Conservation (phyloP, 1,284 basidiomycete species). For the Hymenochaete sp. region DNA sequence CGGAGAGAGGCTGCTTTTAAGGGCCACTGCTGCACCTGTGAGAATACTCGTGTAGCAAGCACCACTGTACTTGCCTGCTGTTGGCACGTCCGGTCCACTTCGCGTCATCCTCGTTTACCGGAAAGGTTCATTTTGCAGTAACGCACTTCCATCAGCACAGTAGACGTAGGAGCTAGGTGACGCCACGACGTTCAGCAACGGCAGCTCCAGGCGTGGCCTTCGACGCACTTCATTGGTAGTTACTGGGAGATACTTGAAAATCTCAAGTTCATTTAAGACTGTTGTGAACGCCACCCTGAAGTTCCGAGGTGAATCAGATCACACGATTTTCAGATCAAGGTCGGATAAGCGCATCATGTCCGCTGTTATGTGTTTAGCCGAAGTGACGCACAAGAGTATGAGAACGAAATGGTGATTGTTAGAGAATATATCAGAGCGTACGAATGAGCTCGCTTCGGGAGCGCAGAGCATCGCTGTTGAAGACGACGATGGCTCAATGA, state of each 20-base stretch:
- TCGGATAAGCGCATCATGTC: too few relatives aligned
- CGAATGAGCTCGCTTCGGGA: too few relatives aligned
- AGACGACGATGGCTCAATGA: too few relatives aligned
- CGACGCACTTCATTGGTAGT: conserved; percentile 13
- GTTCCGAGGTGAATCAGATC: conserved; percentile 12
- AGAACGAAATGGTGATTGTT: too few relatives aligned
- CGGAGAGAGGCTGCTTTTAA: conserved; percentile 15
- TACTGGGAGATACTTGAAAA: conserved; percentile 6
- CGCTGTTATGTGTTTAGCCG: too few relatives aligned
- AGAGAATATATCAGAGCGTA: too few relatives aligned
- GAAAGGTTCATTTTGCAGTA: conserved; percentile 13
- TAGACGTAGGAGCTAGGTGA: too few relatives aligned
- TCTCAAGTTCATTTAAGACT: conserved; percentile 5
- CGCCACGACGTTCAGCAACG: conserved; percentile 14
- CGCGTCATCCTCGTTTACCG: conserved; percentile 18
- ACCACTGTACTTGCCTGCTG: conserved; percentile 10
- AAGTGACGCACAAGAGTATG: too few relatives aligned
- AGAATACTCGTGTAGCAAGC: conserved; percentile 9
- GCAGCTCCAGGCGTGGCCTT: conserved; percentile 13
- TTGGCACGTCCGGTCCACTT: conserved; percentile 9
- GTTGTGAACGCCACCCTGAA: conserved; percentile 5
- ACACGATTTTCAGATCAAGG: too few relatives aligned
- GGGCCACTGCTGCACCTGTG: conserved; percentile 13
- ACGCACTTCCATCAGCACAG: conserved; percentile 13
- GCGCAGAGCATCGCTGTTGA: too few relatives aligned